Conservation (phyloP, 768 basidiomycete species). For the Rhodotorula kratochvilovae region DNA sequence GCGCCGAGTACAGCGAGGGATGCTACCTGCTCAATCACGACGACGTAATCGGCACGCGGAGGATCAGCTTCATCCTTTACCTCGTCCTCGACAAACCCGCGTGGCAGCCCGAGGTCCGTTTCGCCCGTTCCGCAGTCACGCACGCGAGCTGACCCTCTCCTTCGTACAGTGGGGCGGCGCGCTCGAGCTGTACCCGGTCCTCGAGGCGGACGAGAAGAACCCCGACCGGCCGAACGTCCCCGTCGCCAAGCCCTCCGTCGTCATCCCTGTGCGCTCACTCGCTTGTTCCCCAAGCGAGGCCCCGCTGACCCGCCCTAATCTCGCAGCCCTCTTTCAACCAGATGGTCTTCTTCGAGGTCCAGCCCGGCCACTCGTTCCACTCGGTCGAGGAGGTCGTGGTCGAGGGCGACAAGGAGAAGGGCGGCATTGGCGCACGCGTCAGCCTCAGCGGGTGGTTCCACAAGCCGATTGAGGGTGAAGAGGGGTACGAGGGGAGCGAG, state of each 20-base stretch:
- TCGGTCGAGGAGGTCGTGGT: slow-evolving; percentile 90
- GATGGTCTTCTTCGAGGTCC: slow-evolving; percentile 60
- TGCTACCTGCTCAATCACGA: slow-evolving; percentile 96
- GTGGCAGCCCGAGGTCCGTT: slow-evolving; percentile 64
- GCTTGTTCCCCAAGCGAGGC: too few species aligned
- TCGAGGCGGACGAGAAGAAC: slow-evolving; percentile 44
- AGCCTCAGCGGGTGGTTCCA: slow-evolving; percentile 98
- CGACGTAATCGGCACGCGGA: slow-evolving; percentile 91
- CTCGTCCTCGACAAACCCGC: slow-evolving; percentile 69
- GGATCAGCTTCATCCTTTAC: slow-evolving; percentile 94
- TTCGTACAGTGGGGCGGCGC: slow-evolving; percentile 72
- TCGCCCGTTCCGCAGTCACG: not conserved
- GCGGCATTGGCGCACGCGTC: slow-evolving; percentile 63
- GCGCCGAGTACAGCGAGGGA: slow-evolving; percentile 82
- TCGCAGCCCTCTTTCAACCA: slow-evolving; percentile 42
- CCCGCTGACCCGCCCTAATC: slow-evolving; percentile 56
- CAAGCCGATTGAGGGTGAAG: slow-evolving; percentile 81
- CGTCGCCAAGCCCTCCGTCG: slow-evolving; percentile 51
- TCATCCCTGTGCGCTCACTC: slow-evolving; percentile 50
- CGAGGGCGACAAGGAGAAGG: slow-evolving; percentile 55
- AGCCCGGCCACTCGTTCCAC: slow-evolving; percentile 91
- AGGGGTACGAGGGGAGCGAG: slow-evolving; percentile 65
- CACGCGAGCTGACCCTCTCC: not conserved
- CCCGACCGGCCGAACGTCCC: slow-evolving; percentile 59
- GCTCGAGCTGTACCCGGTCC: slow-evolving; percentile 80